phyloP scores from a whole-genome alignment of 2,329 filamentous ascomycete species.

The Magnaporthiopsis incrustans region DNA sequence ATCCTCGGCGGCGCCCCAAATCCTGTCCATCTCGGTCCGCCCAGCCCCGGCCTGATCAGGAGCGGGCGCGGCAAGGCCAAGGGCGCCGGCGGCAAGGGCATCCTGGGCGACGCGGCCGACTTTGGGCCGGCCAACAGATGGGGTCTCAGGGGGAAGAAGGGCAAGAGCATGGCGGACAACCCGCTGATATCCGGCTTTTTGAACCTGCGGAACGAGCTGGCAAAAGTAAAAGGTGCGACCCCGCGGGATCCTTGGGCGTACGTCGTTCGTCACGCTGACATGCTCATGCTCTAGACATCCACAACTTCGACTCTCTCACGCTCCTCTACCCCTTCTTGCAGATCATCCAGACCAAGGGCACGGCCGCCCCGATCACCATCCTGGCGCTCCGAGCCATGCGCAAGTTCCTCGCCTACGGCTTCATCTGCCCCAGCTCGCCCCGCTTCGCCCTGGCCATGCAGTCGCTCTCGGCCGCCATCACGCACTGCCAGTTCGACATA shows the following conservation, averaged over 20 bases:
- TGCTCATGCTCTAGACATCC: constrained; percentile 55
- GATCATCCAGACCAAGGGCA: constrained; percentile 92
- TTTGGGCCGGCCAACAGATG: constrained; percentile 69
- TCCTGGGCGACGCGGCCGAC: constrained; percentile 40
- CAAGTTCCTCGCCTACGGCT: constrained; percentile 93
- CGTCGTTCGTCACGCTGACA: not conserved
- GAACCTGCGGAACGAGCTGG: constrained; percentile 78
- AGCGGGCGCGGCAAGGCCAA: constrained; percentile 4
- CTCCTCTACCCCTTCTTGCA: constrained; percentile 91
- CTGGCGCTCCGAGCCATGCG: constrained; percentile 87
- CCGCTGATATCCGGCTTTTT: constrained; percentile 94
- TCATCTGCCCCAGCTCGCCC: constrained; percentile 78
- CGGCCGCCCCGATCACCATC: constrained; percentile 91
- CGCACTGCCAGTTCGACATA: constrained; percentile 94
- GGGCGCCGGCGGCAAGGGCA: constrained; percentile 6
- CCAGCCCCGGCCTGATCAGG: constrained; percentile 7
- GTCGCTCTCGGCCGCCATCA: constrained; percentile 86
- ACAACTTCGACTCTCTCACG: constrained; percentile 78
- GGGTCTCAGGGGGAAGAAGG: constrained; percentile 90
- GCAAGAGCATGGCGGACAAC: constrained; percentile 95
- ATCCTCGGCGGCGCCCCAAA: constrained; percentile 76
- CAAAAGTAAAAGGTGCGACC: constrained; percentile 65
- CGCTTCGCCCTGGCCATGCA: constrained; percentile 89
- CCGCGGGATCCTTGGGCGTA: too few relatives aligned
- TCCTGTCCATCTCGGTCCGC: constrained; percentile 42